These are phyloP conservation scores for Boletus bicolor DNA, from an alignment of 768 basidiomycete genomes.

Conservation along the genomic window DNA sequence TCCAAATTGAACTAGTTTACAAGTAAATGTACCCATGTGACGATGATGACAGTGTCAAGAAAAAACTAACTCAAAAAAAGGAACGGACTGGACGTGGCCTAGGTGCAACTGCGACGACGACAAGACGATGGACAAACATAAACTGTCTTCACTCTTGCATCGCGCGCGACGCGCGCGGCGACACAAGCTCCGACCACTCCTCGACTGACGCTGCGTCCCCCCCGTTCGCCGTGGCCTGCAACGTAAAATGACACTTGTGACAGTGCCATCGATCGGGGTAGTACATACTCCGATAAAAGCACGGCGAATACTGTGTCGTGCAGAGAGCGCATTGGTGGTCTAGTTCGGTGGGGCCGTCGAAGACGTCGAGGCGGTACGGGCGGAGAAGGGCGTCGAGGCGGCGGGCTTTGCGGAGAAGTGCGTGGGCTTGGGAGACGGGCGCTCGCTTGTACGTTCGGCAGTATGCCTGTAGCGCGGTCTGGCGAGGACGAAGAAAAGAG, in stretches of 20 bases:
- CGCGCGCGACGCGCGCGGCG: slow-evolving; percentile 7
- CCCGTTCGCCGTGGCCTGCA: slow-evolving; percentile 1
- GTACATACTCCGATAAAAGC: slow-evolving; percentile 54
- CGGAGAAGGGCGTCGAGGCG: slow-evolving; percentile 72
- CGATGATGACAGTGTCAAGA: slow-evolving; percentile 18
- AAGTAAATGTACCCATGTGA: slow-evolving; percentile 26
- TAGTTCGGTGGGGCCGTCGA: slow-evolving; percentile 13
- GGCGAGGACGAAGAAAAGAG: background rate
- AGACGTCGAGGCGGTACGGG: slow-evolving; percentile 38
- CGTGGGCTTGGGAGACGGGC: slow-evolving; percentile 68
- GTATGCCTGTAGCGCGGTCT: slow-evolving; percentile 92
- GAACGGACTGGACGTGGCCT: background rate
- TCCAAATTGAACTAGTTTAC: slow-evolving; percentile 23
- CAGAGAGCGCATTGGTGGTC: slow-evolving; percentile 56
- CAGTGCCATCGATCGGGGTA: slow-evolving; percentile 34
- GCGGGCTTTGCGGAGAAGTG: slow-evolving; percentile 83
- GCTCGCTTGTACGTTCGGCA: slow-evolving; percentile 83
- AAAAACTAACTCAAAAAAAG: background rate
- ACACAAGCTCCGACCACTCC: slow-evolving; percentile 17
- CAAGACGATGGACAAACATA: background rate
- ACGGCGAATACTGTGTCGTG: slow-evolving; percentile 68
- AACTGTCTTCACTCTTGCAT: slow-evolving; percentile 17
- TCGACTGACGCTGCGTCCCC: background rate
- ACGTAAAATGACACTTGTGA: slow-evolving; percentile 45
- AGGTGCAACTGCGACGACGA: background rate